These are phyloP conservation scores for Calophaca sinica DNA, from an alignment of 306 rosid genomes.

Conservation along the genomic window DNA sequence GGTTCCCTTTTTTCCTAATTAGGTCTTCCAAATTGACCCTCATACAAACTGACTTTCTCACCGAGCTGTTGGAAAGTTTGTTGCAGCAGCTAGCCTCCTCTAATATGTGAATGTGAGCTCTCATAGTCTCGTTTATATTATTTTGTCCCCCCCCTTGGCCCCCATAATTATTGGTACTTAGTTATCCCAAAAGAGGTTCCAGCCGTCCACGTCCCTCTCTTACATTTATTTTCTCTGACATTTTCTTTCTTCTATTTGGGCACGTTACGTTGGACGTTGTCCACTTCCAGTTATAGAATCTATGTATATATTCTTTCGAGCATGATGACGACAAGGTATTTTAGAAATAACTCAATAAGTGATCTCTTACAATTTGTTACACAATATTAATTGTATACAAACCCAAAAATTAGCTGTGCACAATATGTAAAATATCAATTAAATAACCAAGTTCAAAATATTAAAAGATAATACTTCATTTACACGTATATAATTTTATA, in stretches of 20 bases:
- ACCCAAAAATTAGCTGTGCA: no score
- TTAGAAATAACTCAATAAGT: no score
- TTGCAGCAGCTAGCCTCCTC: constrained; percentile 9
- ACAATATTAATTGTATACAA: no score
- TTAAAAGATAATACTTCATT: no score
- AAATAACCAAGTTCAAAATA: no score
- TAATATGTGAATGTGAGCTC: background rate
- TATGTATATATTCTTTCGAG: no score
- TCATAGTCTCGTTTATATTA: background rate
- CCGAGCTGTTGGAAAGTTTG: constrained; percentile 40
- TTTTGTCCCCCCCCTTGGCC: background rate
- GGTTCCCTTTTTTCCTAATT: background rate
- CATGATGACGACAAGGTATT: no score
- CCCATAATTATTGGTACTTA: background rate
- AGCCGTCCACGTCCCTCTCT: background rate
- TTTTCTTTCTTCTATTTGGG: background rate
- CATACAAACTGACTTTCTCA: constrained; percentile 40
- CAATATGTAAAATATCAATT: no score
- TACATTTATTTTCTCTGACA: background rate
- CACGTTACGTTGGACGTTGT: background rate
- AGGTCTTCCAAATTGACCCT: background rate
- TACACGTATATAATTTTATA: no score
- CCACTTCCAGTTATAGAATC: background rate
- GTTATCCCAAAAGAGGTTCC: background rate
- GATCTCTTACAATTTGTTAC: no score